Evolutionary conservation across 2,329 filamentous ascomycete species (phyloP).

Genomic region (Pseudogymnoascus sp.): DNA sequence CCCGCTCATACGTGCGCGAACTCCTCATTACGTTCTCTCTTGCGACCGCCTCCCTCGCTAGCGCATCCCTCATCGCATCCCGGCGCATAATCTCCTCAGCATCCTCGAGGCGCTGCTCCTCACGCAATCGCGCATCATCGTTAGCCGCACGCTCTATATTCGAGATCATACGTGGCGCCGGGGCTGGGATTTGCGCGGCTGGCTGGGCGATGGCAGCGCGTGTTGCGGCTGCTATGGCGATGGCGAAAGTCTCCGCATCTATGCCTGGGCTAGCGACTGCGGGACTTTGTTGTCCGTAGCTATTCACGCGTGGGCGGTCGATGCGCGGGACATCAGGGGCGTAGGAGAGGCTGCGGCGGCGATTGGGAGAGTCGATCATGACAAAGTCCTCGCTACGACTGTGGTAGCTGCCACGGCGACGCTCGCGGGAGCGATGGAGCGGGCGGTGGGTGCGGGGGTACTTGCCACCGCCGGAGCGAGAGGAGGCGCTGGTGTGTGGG

Average conservation of each 20-base stretch:
- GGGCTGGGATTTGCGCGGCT: neutral
- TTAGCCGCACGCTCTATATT: neutral
- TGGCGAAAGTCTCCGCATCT: neutral
- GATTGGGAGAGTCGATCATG: neutral
- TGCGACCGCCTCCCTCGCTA: neutral
- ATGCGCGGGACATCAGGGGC: constrained; percentile 19
- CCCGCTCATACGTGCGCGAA: neutral
- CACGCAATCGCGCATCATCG: neutral
- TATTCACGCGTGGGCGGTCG: neutral
- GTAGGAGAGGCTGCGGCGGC: constrained; percentile 3
- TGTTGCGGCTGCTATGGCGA: neutral
- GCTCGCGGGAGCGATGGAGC: constrained; percentile 16
- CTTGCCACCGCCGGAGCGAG: constrained; percentile 7
- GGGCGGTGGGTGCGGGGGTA: constrained; percentile 17
- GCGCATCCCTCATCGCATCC: neutral
- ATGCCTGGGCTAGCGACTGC: neutral
- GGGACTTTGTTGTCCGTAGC: neutral
- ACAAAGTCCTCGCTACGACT: constrained; percentile 15
- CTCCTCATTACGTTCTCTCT: neutral
- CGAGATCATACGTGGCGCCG: neutral
- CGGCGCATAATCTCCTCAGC: neutral
- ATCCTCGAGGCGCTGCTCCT: neutral
- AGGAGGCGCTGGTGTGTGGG: constrained; percentile 16
- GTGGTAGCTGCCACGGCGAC: constrained; percentile 16
- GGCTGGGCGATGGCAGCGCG: neutral